Base-by-base conservation (phyloP, 176 grass and related monocot species). In the Musa beccarii region DNA sequence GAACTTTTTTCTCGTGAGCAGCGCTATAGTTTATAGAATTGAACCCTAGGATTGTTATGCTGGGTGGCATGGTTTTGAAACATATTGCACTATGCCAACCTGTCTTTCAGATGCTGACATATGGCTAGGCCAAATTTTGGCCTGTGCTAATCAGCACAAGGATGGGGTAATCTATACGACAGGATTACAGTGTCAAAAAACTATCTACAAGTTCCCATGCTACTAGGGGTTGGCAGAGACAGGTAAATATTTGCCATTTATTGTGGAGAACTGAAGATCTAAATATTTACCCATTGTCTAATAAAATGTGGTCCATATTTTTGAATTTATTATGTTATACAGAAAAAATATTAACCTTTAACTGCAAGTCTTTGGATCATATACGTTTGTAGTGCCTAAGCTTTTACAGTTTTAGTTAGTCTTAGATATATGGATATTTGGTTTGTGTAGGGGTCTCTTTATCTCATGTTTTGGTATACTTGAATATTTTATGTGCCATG, bases 401-500 rank as follows among this genome's bases (percentile, higher is more conserved):
- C 17, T 61, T 61, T 20, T 17, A 61, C 57, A 15, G 0, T 68
- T 11, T 68, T 43, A 6, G 15, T 29, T 26, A 43, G 26, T 43
- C 7, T 53, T 6, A 59, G 19, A 7, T 54, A 19, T 71, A 28
- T 29, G 51, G 23, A 71, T 14, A 29, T 21, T 15, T n/a, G 62
- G 72, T 16, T 84, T 53, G 79, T 75, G 53, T 51, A 49, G 55
- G 11, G 56, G 19, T 1, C 19, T 56, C 59, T 75, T 52, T 8
- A 43, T 54, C 50, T 68, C 49, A 77, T 0, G 81, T 65, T 74
- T 74, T 82, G 20, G 72, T 54, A 72, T 76, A 66, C 52, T 56
- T 69, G 2, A 11, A 22, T 22, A 53, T 24, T 73, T 14, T 16
- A 55, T 54, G 10, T 23, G n/a, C 52, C 28, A 51, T 74, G 80